A percentile compares a stretch with the other conserved stretches of the same genome.
Evolutionary conservation across 192 early-diverging fungal genomes (phyloP).

Genomic region (Umbelopsis vinacea): DNA sequence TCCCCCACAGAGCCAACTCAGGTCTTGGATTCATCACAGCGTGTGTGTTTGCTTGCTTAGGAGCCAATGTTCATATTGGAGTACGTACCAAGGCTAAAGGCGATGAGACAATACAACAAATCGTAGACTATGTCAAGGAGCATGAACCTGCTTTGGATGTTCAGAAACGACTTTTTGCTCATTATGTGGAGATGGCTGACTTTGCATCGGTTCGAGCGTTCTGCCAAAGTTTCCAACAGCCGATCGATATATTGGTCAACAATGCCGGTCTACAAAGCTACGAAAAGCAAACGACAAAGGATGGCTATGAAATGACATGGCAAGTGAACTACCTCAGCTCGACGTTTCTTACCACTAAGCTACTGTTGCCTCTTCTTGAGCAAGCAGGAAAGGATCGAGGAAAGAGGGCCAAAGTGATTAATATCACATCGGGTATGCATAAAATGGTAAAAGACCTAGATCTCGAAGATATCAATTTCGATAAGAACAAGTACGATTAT

Average conservation of each 20-base stretch:
- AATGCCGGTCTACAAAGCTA: background rate
- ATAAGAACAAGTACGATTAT: background rate
- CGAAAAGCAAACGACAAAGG: background rate
- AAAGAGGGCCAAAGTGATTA: background rate
- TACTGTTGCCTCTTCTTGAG: background rate
- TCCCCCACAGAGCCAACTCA: slow-evolving; percentile 1
- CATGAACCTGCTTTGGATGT: background rate
- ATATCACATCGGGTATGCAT: slow-evolving; percentile 9
- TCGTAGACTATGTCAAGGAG: background rate
- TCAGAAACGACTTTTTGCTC: background rate
- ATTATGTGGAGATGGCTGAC: slow-evolving; percentile 3
- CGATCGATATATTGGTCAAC: slow-evolving; percentile 7
- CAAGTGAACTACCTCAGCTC: slow-evolving; percentile 16
- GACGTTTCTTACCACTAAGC: background rate
- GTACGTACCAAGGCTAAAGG: slow-evolving; percentile 1
- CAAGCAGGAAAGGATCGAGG: background rate
- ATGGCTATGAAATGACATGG: slow-evolving; percentile 7
- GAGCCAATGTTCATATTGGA: slow-evolving; percentile 11
- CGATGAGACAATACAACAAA: background rate
- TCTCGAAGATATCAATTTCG: slow-evolving; percentile 6
- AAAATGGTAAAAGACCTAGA: slow-evolving; percentile 10
- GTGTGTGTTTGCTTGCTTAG: slow-evolving; percentile 1
- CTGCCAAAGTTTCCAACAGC: background rate
- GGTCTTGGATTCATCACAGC: background rate
- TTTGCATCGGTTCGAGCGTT: slow-evolving; percentile 2